These are phyloP conservation scores for Aristolochia californica DNA, from an alignment of 164 flowering plant genomes.

Conservation along the genomic window DNA sequence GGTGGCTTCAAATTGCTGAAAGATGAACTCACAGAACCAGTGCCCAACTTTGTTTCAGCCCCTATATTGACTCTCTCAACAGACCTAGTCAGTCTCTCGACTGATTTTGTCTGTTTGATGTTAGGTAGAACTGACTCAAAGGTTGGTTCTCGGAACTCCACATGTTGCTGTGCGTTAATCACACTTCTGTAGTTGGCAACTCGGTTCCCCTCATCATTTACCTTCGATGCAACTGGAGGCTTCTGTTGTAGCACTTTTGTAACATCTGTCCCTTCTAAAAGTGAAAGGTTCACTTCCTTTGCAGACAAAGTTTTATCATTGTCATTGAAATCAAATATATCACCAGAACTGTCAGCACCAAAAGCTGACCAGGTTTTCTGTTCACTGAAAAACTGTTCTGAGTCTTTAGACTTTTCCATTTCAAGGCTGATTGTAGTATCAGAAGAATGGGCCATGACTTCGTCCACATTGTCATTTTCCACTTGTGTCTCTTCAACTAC, in stretches of 20 bases:
- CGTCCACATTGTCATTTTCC: neutral
- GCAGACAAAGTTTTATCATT: neutral
- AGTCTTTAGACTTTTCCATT: neutral
- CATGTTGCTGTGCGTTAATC: neutral
- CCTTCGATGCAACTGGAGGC: neutral
- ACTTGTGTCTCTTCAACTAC: slow-evolving; percentile 1
- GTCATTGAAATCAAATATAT: neutral
- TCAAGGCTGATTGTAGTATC: neutral
- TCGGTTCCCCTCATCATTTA: neutral
- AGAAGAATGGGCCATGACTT: too few relatives aligned
- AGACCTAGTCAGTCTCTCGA: too few relatives aligned
- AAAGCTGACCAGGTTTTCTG: neutral
- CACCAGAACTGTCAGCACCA: neutral
- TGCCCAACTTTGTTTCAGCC: too few relatives aligned
- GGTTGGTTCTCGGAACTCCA: neutral
- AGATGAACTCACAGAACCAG: slow-evolving; percentile 1
- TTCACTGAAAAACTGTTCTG: neutral
- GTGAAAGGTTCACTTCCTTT: neutral
- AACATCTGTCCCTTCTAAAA: neutral
- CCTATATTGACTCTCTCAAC: neutral
- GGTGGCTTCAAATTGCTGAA: slow-evolving; percentile 1
- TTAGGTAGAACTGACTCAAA: neutral
- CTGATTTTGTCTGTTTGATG: too few relatives aligned
- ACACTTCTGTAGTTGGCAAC: neutral
- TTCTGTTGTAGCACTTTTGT: neutral